Base-by-base conservation (phyloP, 2,329 filamentous ascomycete species). In the Ophiostoma pallidulum region DNA sequence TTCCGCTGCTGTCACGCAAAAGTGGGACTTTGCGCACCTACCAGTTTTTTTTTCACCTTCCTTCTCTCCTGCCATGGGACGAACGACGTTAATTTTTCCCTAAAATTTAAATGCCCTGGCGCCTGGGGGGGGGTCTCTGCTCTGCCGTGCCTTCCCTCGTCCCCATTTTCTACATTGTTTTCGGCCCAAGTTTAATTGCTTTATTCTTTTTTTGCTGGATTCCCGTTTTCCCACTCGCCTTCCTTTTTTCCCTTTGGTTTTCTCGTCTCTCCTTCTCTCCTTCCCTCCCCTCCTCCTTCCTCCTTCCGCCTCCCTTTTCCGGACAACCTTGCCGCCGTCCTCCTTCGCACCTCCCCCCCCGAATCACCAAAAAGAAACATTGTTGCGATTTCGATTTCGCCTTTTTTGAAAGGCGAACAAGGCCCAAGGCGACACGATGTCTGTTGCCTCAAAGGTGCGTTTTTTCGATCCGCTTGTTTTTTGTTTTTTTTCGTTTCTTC, bases 391-490 rank as follows among this genome's bases (percentile, higher is more conserved):
- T 39, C 62, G 60, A 62, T 60, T 58, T 61, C 65, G 67, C 67
- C 67, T 68, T 71, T 68, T 61, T 62, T 63, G 61, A 64, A 68
- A 74, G 72, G 73, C 72, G 70, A 72, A 66, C 64, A 41, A n/a
- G 69, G 67, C 64, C 63, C 53, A 46, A 60, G 67, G 66, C 68
- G 73, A 69, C 75, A 77, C 67, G 64, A 78, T 78, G 75, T 77
- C 74, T 69, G 72, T 78, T 72, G 74, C 69, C 67, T 74, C 72
- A 56, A 75, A 78, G 73, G 75, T 79, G 65, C 53, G 73, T 68
- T 54, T 38, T 35, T 20, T 24, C 16, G 13, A 33, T 26, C 19
- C 9, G n/a, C 18, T n/a, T 8, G 35, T 13, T 8, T 16, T 20
- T 43, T 16, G 7, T 32, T n/a, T 10, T 33, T 35, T 36, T 41